Percentiles rank a stretch among this genome's conserved stretches.
Evolutionary conservation across 1,139 yeast genomes (phyloP).

Genomic region (Lodderomyces oxycetoniae): DNA sequence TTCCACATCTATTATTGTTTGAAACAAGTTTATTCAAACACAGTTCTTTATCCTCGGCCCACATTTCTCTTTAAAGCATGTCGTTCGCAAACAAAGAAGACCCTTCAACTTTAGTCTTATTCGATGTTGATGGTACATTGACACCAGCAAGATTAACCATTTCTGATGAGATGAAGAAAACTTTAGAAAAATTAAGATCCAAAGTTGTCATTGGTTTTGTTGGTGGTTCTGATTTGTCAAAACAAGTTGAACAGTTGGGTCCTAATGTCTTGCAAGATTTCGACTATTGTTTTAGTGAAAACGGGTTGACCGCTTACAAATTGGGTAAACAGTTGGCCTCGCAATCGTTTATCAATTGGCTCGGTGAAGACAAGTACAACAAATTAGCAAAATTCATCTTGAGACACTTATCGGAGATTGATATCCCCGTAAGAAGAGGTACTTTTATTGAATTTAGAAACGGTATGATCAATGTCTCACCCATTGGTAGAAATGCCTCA

Average conservation of each 20-base stretch:
- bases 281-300: conserved; percentile 95
- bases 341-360: conserved; percentile 90
- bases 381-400: conserved; percentile 79
- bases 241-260: conserved; percentile 96
- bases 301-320: conserved; percentile 96
- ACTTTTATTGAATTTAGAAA: conserved; percentile 98
- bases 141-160: conserved; percentile 91
- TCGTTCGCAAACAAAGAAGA: conserved; percentile 50
- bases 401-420: conserved; percentile 77
- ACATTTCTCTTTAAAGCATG: conserved; percentile 27
- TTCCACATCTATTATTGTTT: conserved; percentile 1
- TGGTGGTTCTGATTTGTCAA: conserved; percentile 93
- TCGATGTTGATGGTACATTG: conserved; percentile 97
- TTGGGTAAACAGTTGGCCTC: conserved; percentile 81
- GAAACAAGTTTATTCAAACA: no score
- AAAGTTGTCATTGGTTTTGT: conserved; percentile 95
- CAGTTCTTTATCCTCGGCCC: no score
- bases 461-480: conserved; percentile 98
- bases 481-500: conserved; percentile 97
- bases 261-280: conserved; percentile 68
- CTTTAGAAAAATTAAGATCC: conserved; percentile 72
- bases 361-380: conserved; percentile 94
- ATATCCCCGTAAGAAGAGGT: conserved; percentile 93
- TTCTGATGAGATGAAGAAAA: conserved; percentile 74
- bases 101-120: conserved; percentile 67